Evolutionary conservation across 345 rosid species (phyloP).

Genomic region (Eucalyptus leucophloia): DNA sequence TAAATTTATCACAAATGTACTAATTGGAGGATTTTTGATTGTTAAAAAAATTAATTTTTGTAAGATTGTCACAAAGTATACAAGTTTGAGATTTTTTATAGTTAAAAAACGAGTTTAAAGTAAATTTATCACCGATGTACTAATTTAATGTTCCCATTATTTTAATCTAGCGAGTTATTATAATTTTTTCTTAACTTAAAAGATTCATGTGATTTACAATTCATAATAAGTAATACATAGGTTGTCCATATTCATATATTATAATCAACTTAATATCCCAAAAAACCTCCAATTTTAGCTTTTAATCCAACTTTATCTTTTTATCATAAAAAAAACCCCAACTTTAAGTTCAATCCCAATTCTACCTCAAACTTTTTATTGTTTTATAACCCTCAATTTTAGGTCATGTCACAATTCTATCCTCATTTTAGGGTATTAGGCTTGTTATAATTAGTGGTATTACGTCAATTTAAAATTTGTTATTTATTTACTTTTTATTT

Average conservation of each 20-base stretch:
- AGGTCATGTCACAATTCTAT: too few relatives aligned
- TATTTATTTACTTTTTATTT: not conserved
- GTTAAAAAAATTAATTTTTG: too few relatives aligned
- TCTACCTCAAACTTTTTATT: too few relatives aligned
- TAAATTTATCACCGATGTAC: fast-evolving
- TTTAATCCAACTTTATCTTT: too few relatives aligned
- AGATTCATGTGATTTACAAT: not conserved
- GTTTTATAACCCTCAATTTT: too few relatives aligned
- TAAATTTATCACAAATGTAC: fast-evolving
- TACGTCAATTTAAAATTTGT: fast-evolving
- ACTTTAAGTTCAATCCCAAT: too few relatives aligned
- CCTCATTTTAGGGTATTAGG: too few relatives aligned
- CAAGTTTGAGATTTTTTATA: fast-evolving
- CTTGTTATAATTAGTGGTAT: fast-evolving
- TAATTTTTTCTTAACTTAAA: not conserved
- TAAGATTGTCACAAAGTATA: too few relatives aligned
- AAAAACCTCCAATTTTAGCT: too few relatives aligned
- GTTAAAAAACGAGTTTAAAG: too few relatives aligned
- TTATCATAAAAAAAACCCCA: too few relatives aligned
- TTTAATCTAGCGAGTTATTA: not conserved
- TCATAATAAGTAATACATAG: not conserved
- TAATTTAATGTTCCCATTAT: too few relatives aligned
- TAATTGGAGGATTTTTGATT: fast-evolving
- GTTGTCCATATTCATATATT: not conserved
- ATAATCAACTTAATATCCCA: not conserved